Conservation (phyloP, 2,329 filamentous ascomycete species). For the Macroventuria anomochaeta region DNA sequence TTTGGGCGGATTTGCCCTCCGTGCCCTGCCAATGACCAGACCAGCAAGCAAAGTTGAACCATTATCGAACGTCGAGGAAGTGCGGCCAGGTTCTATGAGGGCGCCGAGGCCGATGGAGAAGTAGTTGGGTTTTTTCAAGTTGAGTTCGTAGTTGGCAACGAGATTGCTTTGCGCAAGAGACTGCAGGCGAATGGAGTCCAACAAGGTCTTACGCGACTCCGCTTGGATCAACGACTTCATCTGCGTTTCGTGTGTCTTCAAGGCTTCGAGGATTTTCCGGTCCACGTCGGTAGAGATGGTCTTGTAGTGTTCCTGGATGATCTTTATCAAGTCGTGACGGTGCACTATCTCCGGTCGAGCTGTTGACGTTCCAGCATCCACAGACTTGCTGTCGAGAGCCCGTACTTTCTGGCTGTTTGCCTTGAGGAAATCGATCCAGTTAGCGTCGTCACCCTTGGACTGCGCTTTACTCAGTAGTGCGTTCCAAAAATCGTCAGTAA, state of each 20-base stretch:
- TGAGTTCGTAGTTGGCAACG: slow-evolving; percentile 40
- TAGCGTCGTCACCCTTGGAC: slow-evolving; percentile 50
- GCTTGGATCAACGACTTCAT: slow-evolving; percentile 24
- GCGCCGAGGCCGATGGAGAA: slow-evolving; percentile 72
- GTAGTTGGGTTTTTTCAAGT: slow-evolving; percentile 68
- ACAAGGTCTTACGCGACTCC: slow-evolving; percentile 41
- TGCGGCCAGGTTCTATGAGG: slow-evolving; percentile 63
- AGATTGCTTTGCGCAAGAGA: slow-evolving; percentile 43
- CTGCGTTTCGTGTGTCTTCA: slow-evolving; percentile 26
- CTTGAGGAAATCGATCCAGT: slow-evolving; percentile 62
- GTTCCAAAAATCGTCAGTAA: slow-evolving; percentile 69
- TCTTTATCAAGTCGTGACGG: slow-evolving; percentile 57
- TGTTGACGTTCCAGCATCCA: slow-evolving; percentile 11
- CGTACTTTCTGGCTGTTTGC: slow-evolving; percentile 55
- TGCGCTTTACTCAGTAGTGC: slow-evolving; percentile 65
- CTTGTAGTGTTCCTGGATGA: slow-evolving; percentile 36
- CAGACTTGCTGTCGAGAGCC: slow-evolving; percentile 28
- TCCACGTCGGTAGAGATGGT: slow-evolving; percentile 31
- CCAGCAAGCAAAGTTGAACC: slow-evolving; percentile 11
- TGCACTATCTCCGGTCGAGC: slow-evolving; percentile 45
- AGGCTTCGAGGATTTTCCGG: slow-evolving; percentile 29
- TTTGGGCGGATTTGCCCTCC: slow-evolving; percentile 49
- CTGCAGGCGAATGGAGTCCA: slow-evolving; percentile 40
- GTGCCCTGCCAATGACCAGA: slow-evolving; percentile 1
- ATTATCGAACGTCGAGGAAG: slow-evolving; percentile 59